phyloP scores from a whole-genome alignment of 345 rosid genomes.

The Euphorbia lathyris region DNA sequence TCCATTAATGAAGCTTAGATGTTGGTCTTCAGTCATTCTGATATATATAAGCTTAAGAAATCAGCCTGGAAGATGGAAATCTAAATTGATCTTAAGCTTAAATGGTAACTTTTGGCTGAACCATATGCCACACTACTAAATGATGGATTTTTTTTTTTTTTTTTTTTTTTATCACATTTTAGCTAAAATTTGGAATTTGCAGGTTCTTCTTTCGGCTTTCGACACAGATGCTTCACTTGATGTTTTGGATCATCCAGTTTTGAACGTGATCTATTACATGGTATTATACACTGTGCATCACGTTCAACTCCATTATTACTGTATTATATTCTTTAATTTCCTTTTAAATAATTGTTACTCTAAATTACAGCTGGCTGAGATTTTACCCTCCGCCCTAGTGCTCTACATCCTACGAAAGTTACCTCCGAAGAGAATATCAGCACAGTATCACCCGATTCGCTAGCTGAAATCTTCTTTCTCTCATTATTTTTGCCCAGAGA shows the following conservation, averaged over 20 bases:
- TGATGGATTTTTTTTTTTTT: neutral
- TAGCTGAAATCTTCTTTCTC: constrained; percentile 25
- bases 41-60: neutral
- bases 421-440: constrained; percentile 92
- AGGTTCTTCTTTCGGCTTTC: constrained; percentile 84
- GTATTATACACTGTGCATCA: constrained; percentile 26
- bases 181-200: constrained; percentile 21
- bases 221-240: constrained; percentile 72
- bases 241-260: constrained; percentile 86
- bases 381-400: constrained; percentile 91
- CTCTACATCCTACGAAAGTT: constrained; percentile 85
- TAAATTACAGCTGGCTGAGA: constrained; percentile 77
- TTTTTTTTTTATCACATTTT: neutral
- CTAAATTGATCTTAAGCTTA: neutral
- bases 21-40: neutral
- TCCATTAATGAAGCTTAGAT: neutral
- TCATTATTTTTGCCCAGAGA: constrained; percentile 11
- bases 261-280: constrained; percentile 89
- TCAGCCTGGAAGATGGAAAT: neutral
- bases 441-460: constrained; percentile 89
- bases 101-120: neutral
- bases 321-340: neutral
- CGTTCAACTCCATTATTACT: neutral
- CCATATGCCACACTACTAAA: neutral
- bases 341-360: constrained; percentile 12